These are phyloP conservation scores for Spathaspora passalidarum DNA, from an alignment of 805 yeast genomes.

Conservation along the genomic window DNA sequence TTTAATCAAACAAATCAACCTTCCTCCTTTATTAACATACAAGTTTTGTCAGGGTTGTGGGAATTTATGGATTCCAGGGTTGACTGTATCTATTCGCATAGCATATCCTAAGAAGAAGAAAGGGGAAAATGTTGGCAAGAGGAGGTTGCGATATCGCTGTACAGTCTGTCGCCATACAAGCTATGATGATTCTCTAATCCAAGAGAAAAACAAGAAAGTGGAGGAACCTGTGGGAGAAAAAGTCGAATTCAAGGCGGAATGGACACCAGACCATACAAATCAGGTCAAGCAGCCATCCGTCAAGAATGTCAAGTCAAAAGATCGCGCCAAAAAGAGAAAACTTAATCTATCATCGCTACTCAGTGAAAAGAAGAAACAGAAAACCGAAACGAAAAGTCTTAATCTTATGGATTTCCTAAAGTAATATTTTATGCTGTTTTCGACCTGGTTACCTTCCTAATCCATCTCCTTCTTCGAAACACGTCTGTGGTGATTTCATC, in stretches of 20 bases:
- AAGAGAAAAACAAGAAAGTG: not conserved
- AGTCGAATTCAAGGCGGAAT: slow-evolving; percentile 8
- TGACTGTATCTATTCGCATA: slow-evolving; percentile 23
- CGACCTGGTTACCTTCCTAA: slow-evolving; percentile 26
- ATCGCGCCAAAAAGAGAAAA: slow-evolving; percentile 47
- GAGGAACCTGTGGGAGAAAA: not conserved
- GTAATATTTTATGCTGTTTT: slow-evolving; percentile 4
- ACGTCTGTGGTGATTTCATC: slow-evolving; percentile 25
- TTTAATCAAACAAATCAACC: slow-evolving; percentile 22
- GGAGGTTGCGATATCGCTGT: slow-evolving; percentile 11
- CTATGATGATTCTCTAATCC: slow-evolving; percentile 8
- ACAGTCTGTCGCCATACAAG: slow-evolving; percentile 7
- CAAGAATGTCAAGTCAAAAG: slow-evolving; percentile 22
- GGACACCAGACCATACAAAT: slow-evolving; percentile 8
- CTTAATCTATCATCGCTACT: slow-evolving; percentile 41
- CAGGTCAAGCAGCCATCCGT: slow-evolving; percentile 2
- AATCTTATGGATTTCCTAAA: slow-evolving; percentile 52
- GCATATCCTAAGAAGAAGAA: slow-evolving; percentile 12
- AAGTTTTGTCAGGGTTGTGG: slow-evolving; percentile 33
- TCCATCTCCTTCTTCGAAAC: slow-evolving; percentile 67
- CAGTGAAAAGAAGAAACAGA: slow-evolving; percentile 36
- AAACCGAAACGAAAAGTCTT: slow-evolving; percentile 29
- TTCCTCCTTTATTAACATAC: slow-evolving; percentile 24
- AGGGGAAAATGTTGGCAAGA: not conserved
- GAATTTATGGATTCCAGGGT: slow-evolving; percentile 30